Base-by-base conservation (phyloP, 139 green algal species). In the Closterium sp. region DNA sequence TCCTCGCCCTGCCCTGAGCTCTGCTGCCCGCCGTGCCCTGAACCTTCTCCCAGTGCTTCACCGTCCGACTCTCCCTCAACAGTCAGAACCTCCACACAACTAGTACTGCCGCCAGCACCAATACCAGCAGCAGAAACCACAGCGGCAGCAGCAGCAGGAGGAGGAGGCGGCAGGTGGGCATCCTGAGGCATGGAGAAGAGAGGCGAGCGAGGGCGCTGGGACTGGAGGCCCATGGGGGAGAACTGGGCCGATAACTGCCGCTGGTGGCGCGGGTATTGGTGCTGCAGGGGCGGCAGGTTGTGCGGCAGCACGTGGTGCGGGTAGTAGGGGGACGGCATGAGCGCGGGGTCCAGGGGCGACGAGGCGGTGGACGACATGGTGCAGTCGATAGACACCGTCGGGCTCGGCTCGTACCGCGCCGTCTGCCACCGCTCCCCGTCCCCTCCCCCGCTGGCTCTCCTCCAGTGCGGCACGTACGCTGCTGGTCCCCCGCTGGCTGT, bases 371-470 rank as follows among this genome's bases (percentile, higher is more conserved):
- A 76, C 4, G 55, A 76, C 55, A 76, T 76, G 55, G 55, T 76
- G 16, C 55, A 76, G 55, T 76, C 55, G 12, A 76, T 76, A 28
- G 55, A 76, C 23, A 76, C 55, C 16, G 55, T 76, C 25, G 55
- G 55, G 55, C 55, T 76, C 55, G 55, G 55, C 25, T 76, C 55
- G 4, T 76, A 76, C 23, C 55, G 55, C 25, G 55, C 55, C 25
- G 55, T 76, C 55, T 76, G 55, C 84, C 84, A 34, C 25, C 84
- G 23, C 84, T 87, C 84, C 33, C 84, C 84, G 33, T 35, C 84
- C 33, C 84, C 84, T 83, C 84, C 84, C 84, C 33, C 84, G 33
- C 84, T 87, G 16, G 33, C 33, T 81, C 84, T 87, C 16, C 84
- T 87, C 84, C 33, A 83, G 16, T 83, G 84, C 84, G 33, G 33